Conservation (phyloP, 768 basidiomycete genomes). For the Antrodiella citrinella region DNA sequence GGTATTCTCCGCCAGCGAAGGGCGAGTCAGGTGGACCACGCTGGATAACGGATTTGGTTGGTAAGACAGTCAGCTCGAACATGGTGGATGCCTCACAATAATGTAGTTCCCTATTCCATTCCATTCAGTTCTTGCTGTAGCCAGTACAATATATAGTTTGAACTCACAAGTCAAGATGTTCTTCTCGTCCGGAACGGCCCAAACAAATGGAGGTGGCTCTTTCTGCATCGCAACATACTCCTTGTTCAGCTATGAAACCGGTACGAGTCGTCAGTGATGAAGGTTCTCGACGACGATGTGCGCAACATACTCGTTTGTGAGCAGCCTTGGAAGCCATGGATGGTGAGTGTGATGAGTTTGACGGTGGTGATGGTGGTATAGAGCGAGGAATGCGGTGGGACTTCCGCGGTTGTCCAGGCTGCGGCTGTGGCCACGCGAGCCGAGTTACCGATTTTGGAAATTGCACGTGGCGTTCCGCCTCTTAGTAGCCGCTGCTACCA, state of each 20-base stretch:
- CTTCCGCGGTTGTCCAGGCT: neutral
- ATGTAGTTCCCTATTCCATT: slow-evolving; percentile 77
- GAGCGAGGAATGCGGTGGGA: slow-evolving; percentile 9
- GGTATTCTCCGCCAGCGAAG: slow-evolving; percentile 88
- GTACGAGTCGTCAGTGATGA: no score
- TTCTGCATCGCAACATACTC: slow-evolving; percentile 90
- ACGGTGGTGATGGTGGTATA: slow-evolving; percentile 12
- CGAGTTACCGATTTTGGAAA: neutral
- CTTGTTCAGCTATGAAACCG: slow-evolving; percentile 78
- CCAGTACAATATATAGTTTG: neutral
- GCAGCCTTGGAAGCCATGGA: slow-evolving; percentile 81
- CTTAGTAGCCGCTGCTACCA: no score
- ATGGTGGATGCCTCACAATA: slow-evolving; percentile 47
- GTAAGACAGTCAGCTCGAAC: slow-evolving; percentile 6
- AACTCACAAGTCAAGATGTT: slow-evolving; percentile 89
- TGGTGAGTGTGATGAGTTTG: slow-evolving; percentile 1
- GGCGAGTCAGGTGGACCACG: slow-evolving; percentile 93
- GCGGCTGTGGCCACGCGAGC: neutral
- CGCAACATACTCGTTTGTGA: slow-evolving; percentile 58
- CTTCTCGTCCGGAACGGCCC: slow-evolving; percentile 95
- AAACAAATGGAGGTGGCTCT: slow-evolving; percentile 92
- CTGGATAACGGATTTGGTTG: slow-evolving; percentile 29
- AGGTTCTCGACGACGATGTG: slow-evolving; percentile 1
- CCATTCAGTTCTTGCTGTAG: neutral
- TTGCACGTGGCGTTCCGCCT: neutral